Evolutionary conservation across 129 eudicot genomes (phyloP).

Genomic region (Erigeron canadensis): DNA sequence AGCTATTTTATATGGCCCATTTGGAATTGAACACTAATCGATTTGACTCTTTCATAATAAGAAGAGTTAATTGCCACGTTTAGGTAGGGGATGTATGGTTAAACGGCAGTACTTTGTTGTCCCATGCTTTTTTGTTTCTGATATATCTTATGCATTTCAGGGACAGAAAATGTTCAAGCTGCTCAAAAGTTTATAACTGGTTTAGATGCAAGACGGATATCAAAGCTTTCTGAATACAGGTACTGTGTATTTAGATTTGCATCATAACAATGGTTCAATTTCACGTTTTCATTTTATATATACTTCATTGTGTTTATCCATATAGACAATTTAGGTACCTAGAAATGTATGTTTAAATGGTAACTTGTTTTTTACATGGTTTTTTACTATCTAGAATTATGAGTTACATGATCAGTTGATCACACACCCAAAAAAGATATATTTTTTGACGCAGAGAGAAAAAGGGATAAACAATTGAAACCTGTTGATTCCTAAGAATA

Average conservation of each 20-base stretch:
- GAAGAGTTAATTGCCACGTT: neutral
- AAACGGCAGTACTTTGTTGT: neutral
- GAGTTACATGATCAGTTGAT: too few species aligned
- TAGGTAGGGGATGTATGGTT: neutral
- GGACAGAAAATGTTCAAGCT: constrained; percentile 78
- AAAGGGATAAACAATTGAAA: too few species aligned
- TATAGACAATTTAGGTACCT: neutral
- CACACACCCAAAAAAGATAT: too few species aligned
- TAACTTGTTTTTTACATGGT: too few species aligned
- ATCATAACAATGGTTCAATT: neutral
- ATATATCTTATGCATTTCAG: constrained; percentile 36
- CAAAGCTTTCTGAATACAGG: constrained; percentile 94
- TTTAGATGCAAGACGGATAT: constrained; percentile 93
- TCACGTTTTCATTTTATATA: neutral
- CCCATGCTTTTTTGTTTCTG: neutral
- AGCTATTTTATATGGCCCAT: neutral
- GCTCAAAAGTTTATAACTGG: constrained; percentile 93
- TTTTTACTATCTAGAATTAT: too few species aligned
- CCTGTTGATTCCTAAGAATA: too few species aligned
- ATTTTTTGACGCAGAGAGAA: too few species aligned
- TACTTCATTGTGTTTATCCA: neutral
- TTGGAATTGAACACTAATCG: neutral
- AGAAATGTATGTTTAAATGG: neutral
- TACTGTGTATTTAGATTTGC: constrained; percentile 12
- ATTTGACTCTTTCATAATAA: neutral